Base-by-base conservation (phyloP, 768 basidiomycete species). In the Clavulina sp. region DNA sequence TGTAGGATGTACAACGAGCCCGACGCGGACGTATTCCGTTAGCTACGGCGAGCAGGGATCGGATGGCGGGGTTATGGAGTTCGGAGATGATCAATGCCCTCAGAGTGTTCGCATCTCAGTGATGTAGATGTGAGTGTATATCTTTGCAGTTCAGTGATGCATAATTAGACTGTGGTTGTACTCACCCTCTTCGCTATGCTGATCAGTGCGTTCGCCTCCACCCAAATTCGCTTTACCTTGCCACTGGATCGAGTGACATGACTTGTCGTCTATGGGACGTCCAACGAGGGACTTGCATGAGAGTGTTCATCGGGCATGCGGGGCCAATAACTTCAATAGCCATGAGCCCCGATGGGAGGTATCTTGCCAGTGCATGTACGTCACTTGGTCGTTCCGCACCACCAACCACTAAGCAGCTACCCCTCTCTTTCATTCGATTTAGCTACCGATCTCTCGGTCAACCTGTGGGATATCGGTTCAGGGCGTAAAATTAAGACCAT, bases 1-100 rank as follows among this genome's bases (percentile, higher is more conserved):
- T 99, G 0, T 99, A 95, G 95, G 95, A 97, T 59, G 91, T 93
- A 9, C 83, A 96, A 62, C 97, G 95, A 92, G 87, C 60, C 93
- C 95, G 6, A 80, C 88, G 72, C 92, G 95, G 3, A 78, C 92
- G n/a, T 96, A 99, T 67, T 99, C n/a, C n/a, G n/a, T n/a, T 99
- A 64, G 93, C 95, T 4, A 93, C 86, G 18, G 92, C 78, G 18
- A 92, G 91, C 59, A 70, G 95, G 50, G 95, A 99, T 65, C 70
- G 87, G 54, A 95, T 95, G 3, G 95, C 95, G 0, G 73, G 92
- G 61, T 71, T 99, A 48, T 99, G 95, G 95, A 88, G 85, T n/a
- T 92, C 92, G 1, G 95, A 99, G 61, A 72, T 89, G 53, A 78
- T 78, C 6, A 78, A 80, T 4, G 84, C 89, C 53, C 62, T 97